A percentile compares a stretch with the other conserved stretches of the same genome.
phyloP scores from a whole-genome alignment of 31 red algal genomes.

The Asparagopsis taxiformis region DNA sequence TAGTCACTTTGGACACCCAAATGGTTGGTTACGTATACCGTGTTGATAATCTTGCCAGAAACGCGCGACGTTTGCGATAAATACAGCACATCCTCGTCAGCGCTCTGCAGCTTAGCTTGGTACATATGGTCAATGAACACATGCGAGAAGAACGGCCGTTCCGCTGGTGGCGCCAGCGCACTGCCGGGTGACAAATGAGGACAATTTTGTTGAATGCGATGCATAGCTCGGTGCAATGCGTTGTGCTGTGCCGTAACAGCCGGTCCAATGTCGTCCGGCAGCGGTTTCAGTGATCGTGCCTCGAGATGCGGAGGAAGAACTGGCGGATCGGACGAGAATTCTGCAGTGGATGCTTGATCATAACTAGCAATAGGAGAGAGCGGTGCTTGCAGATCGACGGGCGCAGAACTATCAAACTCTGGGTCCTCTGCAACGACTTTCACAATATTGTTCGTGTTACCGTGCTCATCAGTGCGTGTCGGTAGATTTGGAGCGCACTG shows the following conservation, averaged over 20 bases:
- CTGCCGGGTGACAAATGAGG: too few relatives aligned
- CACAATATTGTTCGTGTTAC: constrained; percentile 54
- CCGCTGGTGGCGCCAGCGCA: too few relatives aligned
- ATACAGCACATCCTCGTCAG: too few relatives aligned
- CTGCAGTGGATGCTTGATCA: constrained; percentile 11
- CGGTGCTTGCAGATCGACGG: constrained; percentile 8
- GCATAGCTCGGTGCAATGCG: too few relatives aligned
- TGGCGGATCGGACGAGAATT: constrained; percentile 36
- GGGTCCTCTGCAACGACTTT: constrained; percentile 18
- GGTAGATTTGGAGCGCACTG: constrained; percentile 53
- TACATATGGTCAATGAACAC: too few relatives aligned
- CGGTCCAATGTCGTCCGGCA: constrained; percentile 47
- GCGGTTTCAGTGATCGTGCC: constrained; percentile 25
- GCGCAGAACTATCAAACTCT: constrained; percentile 28
- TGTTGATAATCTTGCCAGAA: too few relatives aligned
- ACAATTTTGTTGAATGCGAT: too few relatives aligned
- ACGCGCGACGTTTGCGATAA: too few relatives aligned
- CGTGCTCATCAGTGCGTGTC: constrained; percentile 36
- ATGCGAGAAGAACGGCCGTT: too few relatives aligned
- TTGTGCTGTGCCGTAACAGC: background rate
- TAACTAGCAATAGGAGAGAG: constrained; percentile 23
- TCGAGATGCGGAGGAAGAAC: constrained; percentile 35
- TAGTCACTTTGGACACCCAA: too few relatives aligned
- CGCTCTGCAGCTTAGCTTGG: too few relatives aligned
- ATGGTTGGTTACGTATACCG: too few relatives aligned